Conservation (phyloP, 179 eudicot genomes). For the Camellia oleifera region DNA sequence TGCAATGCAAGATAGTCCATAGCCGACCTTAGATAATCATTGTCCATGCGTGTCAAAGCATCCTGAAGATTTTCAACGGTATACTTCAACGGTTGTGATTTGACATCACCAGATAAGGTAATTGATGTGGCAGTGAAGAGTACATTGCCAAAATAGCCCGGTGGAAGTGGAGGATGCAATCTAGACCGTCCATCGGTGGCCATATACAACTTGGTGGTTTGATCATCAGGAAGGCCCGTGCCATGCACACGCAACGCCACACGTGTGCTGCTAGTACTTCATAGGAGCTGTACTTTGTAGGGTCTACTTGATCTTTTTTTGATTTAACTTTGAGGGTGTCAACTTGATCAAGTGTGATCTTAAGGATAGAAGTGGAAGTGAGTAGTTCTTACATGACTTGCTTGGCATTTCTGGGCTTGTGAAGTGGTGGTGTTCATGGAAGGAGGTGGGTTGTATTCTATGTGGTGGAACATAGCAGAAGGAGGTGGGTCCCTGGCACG, state of each 20-base stretch:
- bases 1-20: conserved; percentile 3
- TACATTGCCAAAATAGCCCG: conserved; percentile 31
- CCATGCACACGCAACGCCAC: conserved; percentile 40
- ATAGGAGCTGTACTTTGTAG: conserved; percentile 31
- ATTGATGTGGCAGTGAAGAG: conserved; percentile 34
- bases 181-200: conserved; percentile 45
- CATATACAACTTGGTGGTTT: conserved; percentile 41
- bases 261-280: conserved; percentile 40
- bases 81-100: background rate
- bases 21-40: conserved; percentile 17
- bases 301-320: conserved; percentile 20
- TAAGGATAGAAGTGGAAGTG: conserved; percentile 31
- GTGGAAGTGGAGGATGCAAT: conserved; percentile 21
- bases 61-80: conserved; percentile 13
- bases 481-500: conserved; percentile 52
- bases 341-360: conserved; percentile 35
- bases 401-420: background rate
- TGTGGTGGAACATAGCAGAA: conserved; percentile 44
- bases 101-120: conserved; percentile 32
- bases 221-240: conserved; percentile 40
- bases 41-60: conserved; percentile 13
- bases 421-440: conserved; percentile 21
- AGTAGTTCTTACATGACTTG: background rate
- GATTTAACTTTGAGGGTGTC: conserved; percentile 33
- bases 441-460: conserved; percentile 49